Evolutionary conservation across 2,329 filamentous ascomycete genomes (phyloP).

Genomic region (Cylindrodendrum hubeiense): DNA sequence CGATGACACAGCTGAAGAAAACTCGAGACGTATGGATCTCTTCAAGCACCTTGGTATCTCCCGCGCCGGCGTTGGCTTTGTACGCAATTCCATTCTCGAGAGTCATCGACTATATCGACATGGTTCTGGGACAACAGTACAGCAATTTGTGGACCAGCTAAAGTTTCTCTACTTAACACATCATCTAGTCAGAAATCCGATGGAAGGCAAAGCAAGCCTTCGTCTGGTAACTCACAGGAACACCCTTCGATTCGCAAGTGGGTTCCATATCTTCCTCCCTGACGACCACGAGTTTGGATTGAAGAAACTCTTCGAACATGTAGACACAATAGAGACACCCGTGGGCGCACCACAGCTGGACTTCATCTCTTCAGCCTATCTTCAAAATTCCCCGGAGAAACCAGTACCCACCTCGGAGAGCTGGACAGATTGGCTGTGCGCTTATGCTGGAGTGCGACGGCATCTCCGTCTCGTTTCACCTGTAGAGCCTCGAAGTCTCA

Average conservation of each 20-base stretch:
- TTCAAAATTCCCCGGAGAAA: background rate
- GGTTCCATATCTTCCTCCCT: background rate
- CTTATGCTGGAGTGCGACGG: background rate
- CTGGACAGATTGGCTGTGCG: slow-evolving; percentile 3
- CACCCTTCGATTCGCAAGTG: background rate
- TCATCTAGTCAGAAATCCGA: background rate
- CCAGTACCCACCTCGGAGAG: background rate
- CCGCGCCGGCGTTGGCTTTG: background rate
- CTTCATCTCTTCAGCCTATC: background rate
- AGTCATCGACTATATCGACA: background rate
- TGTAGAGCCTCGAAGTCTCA: background rate
- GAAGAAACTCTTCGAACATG: background rate
- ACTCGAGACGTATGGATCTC: background rate
- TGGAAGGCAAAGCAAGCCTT: background rate
- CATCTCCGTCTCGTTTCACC: background rate
- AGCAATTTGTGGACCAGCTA: background rate
- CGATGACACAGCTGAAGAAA: background rate
- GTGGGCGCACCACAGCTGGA: background rate
- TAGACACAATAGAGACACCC: background rate
- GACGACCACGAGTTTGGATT: slow-evolving; percentile 1
- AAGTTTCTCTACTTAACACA: background rate
- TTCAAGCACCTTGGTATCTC: background rate
- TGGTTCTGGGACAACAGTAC: background rate
- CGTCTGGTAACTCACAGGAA: background rate
- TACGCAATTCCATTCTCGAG: background rate